These are phyloP conservation scores for Phlebopus sp. DNA, from an alignment of 1,284 basidiomycete genomes.

Conservation along the genomic window DNA sequence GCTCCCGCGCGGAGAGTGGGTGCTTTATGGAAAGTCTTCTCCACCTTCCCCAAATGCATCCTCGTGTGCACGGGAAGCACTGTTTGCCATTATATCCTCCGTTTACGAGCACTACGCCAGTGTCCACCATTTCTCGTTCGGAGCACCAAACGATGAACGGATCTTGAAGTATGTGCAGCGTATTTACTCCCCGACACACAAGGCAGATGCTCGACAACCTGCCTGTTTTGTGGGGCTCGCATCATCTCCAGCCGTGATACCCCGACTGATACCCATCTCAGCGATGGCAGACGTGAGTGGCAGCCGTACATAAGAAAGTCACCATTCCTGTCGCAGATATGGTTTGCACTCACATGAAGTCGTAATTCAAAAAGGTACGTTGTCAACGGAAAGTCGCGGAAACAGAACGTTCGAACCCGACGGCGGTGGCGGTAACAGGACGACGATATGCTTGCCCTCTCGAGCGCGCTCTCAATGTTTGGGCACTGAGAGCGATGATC, in stretches of 20 bases:
- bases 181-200: no score
- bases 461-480: slow-evolving; percentile 7
- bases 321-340: slow-evolving; percentile 7
- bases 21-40: slow-evolving; percentile 10
- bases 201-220: neutral
- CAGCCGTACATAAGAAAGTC: slow-evolving; percentile 5
- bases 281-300: neutral
- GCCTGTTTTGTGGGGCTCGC: neutral
- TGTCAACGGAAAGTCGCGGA: slow-evolving; percentile 20
- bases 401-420: slow-evolving; percentile 21
- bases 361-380: slow-evolving; percentile 25
- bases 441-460: slow-evolving; percentile 21
- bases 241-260: neutral
- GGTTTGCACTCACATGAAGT: slow-evolving; percentile 17
- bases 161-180: neutral
- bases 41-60: neutral
- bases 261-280: slow-evolving; percentile 2
- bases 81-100: slow-evolving; percentile 2
- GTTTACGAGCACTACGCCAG: slow-evolving; percentile 22
- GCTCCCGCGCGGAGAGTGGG: neutral
- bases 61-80: slow-evolving; percentile 21
- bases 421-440: slow-evolving; percentile 24
- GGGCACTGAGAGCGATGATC: slow-evolving; percentile 10
- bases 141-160: neutral
- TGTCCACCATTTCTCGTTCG: slow-evolving; percentile 21